Evolutionary conservation across 257 asterid genomes (phyloP), one percentile per base, ranked within the genome.

Genomic region (Capsicum pubescens): DNA sequence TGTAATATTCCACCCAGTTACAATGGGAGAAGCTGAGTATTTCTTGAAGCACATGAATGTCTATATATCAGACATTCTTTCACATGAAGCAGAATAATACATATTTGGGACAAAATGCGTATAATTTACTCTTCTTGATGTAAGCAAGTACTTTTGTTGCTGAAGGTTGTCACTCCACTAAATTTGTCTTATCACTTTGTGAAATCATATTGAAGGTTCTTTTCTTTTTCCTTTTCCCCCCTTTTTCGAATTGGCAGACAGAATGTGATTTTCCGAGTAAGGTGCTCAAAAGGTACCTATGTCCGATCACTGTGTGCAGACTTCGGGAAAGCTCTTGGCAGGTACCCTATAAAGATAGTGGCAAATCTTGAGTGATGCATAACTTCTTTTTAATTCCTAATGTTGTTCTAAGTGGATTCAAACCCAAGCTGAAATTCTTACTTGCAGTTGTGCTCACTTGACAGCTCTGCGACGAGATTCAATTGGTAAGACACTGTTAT

Each of bases 231-330:
- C 63, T 67, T 36, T 61, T 55, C 52, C 60, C 48, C 82, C 14
- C 54, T 70, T 69, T 83, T 32, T 26, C 0, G 3, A 8, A 54
- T 26, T 77, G 82, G 85, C 93, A 95, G 99, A 86, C 98, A 96
- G 88, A 96, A 96, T 90, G 97, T 95, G 91, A 82, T 96, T 79
- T 96, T 96, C 85, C 93, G 98, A 44, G 95, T 93, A 84, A 92
- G 91, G 71, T 96, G 99, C 88, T 93, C 99, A n/a, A 96, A 96
- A 83, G 99, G 99, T 80, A 96, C 99, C 61, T 96, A 96, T 83
- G 85, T 96, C 42, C 93, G 99, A 83, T 96, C 99, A 26, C 99
- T 96, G 58, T 94, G 98, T 86, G 98, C 98, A 59, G 99, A 96
- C 91, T 91, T 94, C 82, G 98, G 98, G 68, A 96, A 94, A 92